These are phyloP conservation scores for Dichomitus squalens DNA, from an alignment of 1,284 basidiomycete species.

Conservation along the genomic window DNA sequence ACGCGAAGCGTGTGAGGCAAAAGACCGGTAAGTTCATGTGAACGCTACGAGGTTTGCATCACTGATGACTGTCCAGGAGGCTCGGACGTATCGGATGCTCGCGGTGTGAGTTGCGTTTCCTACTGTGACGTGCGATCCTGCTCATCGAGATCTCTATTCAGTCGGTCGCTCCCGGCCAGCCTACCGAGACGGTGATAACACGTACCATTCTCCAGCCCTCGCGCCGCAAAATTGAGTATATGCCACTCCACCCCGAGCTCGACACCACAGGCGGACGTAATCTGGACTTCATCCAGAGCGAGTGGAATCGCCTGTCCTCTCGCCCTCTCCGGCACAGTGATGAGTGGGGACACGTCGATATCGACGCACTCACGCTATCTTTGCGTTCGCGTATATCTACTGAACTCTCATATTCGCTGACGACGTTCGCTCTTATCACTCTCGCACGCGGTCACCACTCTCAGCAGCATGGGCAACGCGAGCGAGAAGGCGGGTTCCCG, in stretches of 20 bases:
- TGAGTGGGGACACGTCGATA: conserved; percentile 87
- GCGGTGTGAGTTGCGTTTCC: conserved; percentile 26
- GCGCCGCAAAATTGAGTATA: conserved; percentile 89
- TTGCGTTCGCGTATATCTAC: conserved; percentile 82
- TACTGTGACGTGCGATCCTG: neutral
- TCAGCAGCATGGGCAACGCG: conserved; percentile 9
- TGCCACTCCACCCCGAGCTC: conserved; percentile 78
- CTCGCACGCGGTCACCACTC: conserved; percentile 62
- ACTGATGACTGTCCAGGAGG: conserved; percentile 18
- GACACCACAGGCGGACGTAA: conserved; percentile 89
- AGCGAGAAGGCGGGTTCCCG: conserved; percentile 64
- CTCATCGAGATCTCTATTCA: conserved; percentile 5
- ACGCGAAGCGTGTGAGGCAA: conserved; percentile 67
- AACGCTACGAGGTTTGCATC: neutral
- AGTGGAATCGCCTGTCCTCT: conserved; percentile 52
- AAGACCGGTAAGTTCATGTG: conserved; percentile 58
- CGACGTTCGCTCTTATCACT: conserved; percentile 86
- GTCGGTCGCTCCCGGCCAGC: conserved; percentile 24
- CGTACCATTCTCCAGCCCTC: conserved; percentile 32
- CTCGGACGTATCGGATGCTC: conserved; percentile 31
- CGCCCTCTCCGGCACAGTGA: conserved; percentile 69
- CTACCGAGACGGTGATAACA: conserved; percentile 12
- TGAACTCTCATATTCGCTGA: conserved; percentile 90
- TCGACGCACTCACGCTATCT: conserved; percentile 89
- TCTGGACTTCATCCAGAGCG: conserved; percentile 68